Conservation (phyloP, 2,329 filamentous ascomycete species). For the Hypoxylon rubiginosum region DNA sequence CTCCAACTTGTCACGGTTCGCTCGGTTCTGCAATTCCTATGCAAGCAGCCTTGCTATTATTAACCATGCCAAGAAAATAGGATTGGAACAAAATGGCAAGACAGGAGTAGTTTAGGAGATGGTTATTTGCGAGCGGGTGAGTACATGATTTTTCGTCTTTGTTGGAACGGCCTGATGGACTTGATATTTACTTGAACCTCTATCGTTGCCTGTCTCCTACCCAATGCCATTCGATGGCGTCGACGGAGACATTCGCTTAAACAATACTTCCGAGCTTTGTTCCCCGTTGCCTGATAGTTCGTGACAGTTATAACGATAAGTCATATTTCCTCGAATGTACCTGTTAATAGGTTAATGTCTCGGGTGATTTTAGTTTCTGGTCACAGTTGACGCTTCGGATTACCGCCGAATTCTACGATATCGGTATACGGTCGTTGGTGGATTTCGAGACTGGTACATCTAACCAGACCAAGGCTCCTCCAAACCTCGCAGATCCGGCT, state of each 20-base stretch:
- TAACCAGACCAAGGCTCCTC: neutral
- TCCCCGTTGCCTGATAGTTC: neutral
- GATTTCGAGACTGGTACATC: neutral
- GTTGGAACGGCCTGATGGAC: neutral
- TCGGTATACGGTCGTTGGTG: neutral
- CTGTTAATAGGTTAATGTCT: neutral
- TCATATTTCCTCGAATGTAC: neutral
- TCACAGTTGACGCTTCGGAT: neutral
- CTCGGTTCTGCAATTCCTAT: neutral
- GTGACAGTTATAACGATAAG: neutral
- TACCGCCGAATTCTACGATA: neutral
- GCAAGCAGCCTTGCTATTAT: neutral
- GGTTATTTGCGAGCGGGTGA: neutral
- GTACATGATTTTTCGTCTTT: neutral
- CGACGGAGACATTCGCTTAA: neutral
- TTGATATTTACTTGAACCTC: neutral
- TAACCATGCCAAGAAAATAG: neutral
- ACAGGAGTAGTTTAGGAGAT: neutral
- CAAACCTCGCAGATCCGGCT: neutral
- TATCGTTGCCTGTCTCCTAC: neutral
- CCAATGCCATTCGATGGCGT: neutral
- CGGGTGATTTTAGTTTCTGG: neutral
- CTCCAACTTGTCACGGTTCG: neutral
- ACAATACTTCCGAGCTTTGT: neutral
- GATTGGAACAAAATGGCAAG: neutral